These are phyloP conservation scores for Oryza punctata DNA, from an alignment of 176 grass and related monocot genomes.

Conservation along the genomic window DNA sequence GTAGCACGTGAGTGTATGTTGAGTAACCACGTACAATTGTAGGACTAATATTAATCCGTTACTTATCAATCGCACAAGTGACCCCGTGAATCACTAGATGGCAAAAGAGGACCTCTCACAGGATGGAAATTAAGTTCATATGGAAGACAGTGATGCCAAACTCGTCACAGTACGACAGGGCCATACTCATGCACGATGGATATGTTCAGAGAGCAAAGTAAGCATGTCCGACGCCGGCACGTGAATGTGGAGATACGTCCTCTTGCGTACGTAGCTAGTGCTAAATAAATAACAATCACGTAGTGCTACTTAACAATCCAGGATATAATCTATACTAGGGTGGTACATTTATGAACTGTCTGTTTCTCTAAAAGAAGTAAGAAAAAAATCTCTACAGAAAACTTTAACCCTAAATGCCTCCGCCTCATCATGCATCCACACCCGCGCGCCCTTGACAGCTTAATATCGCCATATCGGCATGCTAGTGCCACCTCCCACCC, in stretches of 20 bases:
- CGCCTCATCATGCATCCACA: too few species aligned
- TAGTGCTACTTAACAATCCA: neutral
- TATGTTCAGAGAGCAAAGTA: neutral
- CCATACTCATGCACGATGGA: neutral
- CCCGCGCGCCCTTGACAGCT: too few species aligned
- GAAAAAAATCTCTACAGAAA: neutral
- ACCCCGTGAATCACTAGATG: conserved; percentile 31
- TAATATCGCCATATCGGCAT: too few species aligned
- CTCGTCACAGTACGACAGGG: neutral
- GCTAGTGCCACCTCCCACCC: too few species aligned
- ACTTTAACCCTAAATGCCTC: neutral
- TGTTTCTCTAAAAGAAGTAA: neutral
- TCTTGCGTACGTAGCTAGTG: neutral
- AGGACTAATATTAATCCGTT: neutral
- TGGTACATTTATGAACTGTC: neutral
- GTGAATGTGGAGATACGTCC: conserved; percentile 34
- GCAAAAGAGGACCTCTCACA: neutral
- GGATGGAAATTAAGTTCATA: neutral
- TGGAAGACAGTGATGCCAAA: conserved; percentile 7
- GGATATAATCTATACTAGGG: neutral
- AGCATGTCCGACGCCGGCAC: conserved; percentile 22
- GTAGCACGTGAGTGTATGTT: neutral
- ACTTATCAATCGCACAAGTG: neutral
- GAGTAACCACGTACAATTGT: neutral
- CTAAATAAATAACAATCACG: neutral